Percentiles rank a stretch among this genome's conserved stretches.
Conservation (phyloP, 106 monocot species). For the Acorus calamus region DNA sequence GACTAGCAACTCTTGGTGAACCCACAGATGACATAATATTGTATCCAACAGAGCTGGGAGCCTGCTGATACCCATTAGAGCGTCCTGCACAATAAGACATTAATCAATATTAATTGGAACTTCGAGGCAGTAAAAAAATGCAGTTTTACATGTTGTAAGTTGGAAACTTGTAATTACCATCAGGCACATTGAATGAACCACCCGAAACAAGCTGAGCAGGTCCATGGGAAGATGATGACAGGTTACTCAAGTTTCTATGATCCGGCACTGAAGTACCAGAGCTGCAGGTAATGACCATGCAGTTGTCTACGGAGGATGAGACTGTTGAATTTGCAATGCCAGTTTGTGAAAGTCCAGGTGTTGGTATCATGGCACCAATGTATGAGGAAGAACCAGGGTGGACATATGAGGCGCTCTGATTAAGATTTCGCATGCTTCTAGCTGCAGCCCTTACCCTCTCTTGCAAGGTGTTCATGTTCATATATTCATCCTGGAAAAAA, state of each 20-base stretch:
- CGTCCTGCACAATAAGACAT: slow-evolving; percentile 24
- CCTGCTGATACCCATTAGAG: slow-evolving; percentile 47
- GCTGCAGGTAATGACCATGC: slow-evolving; percentile 14
- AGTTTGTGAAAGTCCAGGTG: slow-evolving; percentile 57
- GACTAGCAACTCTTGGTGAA: slow-evolving; percentile 44
- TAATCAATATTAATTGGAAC: too few species aligned
- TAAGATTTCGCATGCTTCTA: slow-evolving; percentile 23
- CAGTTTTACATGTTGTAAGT: too few species aligned
- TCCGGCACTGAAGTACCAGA: slow-evolving; percentile 22
- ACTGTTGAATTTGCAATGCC: slow-evolving; percentile 22
- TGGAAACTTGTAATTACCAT: slow-evolving; percentile 17
- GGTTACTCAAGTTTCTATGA: slow-evolving; percentile 15
- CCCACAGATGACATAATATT: slow-evolving; percentile 32
- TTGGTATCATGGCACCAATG: slow-evolving; percentile 73
- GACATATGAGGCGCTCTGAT: slow-evolving; percentile 27
- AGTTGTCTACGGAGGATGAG: slow-evolving; percentile 19
- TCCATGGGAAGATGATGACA: slow-evolving; percentile 25
- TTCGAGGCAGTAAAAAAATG: too few species aligned
- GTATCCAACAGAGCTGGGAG: slow-evolving; percentile 28
- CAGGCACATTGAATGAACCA: slow-evolving; percentile 24
- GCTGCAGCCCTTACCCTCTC: slow-evolving; percentile 32
- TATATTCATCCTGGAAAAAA: slow-evolving; percentile 55
- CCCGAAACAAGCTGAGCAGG: slow-evolving; percentile 17
- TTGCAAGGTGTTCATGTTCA: slow-evolving; percentile 53
- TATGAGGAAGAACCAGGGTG: slow-evolving; percentile 22